Evolutionary conservation across 164 flowering plant genomes (phyloP), one percentile per base, ranked within the genome.

Genomic region (Stephania cephalantha): DNA sequence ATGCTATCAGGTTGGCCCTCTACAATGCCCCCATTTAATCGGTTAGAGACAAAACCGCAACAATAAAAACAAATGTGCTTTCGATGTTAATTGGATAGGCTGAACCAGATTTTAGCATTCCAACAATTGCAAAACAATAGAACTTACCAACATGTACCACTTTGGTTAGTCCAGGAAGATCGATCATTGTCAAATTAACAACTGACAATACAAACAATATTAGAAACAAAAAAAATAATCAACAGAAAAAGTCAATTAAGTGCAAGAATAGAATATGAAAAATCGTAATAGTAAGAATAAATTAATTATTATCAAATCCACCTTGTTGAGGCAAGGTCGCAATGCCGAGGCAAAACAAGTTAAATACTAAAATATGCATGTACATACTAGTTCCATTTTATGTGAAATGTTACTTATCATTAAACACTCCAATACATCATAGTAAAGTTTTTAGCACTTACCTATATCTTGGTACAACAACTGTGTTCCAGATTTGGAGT

Each of bases 101-200:
- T 61, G 66, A 61, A 61, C n/a, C 22, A 18, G 8, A 17, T 61
- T 18, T 18, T 7, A 61, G 18, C 66, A 61, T 15, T 61, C 25
- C 66, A 61, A 17, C 66, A 35, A 35, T 25, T 7, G 1, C 5
- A 15, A 73, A 29, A 5, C 31, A 48, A 45, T 35, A 31, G 10
- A 52, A 82, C 98, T 85, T 78, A 96, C 99, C 99, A 79, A 96
- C 91, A 78, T n/a, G n/a, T n/a, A 98, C 99, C 31, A 96, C 98
- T 86, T 96, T 96, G 74, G 99, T 96, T 73, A 96, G 97, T 45
- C 99, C 99, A 77, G 99, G 99, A 86, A 96, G 99, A 89, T 96
- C 99, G 75, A 96, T 79, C 82, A 96, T 75, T 7, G 99, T 96
- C 88, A 96, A 83, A 81, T 96, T 96, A 72, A 96, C 99, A 85